Evolutionary conservation across 2,329 filamentous ascomycete species (phyloP).

Genomic region (Orbilia brochopaga): DNA sequence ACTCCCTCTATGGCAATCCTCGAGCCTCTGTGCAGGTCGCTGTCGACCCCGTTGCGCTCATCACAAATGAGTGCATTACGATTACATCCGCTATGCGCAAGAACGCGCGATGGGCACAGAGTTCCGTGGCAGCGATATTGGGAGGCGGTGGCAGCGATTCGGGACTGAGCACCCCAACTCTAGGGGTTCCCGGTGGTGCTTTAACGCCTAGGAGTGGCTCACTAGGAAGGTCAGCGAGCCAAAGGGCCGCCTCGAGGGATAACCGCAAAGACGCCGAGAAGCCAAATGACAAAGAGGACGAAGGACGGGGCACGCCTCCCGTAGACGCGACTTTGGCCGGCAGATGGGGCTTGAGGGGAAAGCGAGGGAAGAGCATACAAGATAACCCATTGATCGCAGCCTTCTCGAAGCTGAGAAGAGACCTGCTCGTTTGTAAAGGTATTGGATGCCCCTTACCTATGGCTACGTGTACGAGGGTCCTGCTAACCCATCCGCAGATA

Average conservation of each 20-base stretch:
- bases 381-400: slow-evolving; percentile 96
- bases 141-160: slow-evolving; percentile 68
- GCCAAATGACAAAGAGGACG: slow-evolving; percentile 52
- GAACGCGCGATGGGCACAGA: slow-evolving; percentile 92
- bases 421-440: slow-evolving; percentile 85
- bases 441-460: slow-evolving; percentile 52
- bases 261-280: slow-evolving; percentile 25
- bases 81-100: slow-evolving; percentile 99
- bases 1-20: slow-evolving; percentile 43
- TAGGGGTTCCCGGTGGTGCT: slow-evolving; percentile 44
- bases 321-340: slow-evolving; percentile 71
- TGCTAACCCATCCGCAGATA: slow-evolving; percentile 65
- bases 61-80: slow-evolving; percentile 98
- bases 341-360: slow-evolving; percentile 89
- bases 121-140: slow-evolving; percentile 92
- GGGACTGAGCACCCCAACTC: slow-evolving; percentile 48
- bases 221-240: slow-evolving; percentile 52
- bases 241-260: slow-evolving; percentile 61
- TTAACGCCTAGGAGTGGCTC: slow-evolving; percentile 38
- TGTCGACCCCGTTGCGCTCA: slow-evolving; percentile 86
- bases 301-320: slow-evolving; percentile 56
- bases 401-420: slow-evolving; percentile 85
- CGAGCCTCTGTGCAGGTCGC: slow-evolving; percentile 64
- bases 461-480: slow-evolving; percentile 7
- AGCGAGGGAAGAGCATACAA: slow-evolving; percentile 92